Base-by-base conservation (phyloP, 257 asterid species). In the Salvia hispanica region DNA sequence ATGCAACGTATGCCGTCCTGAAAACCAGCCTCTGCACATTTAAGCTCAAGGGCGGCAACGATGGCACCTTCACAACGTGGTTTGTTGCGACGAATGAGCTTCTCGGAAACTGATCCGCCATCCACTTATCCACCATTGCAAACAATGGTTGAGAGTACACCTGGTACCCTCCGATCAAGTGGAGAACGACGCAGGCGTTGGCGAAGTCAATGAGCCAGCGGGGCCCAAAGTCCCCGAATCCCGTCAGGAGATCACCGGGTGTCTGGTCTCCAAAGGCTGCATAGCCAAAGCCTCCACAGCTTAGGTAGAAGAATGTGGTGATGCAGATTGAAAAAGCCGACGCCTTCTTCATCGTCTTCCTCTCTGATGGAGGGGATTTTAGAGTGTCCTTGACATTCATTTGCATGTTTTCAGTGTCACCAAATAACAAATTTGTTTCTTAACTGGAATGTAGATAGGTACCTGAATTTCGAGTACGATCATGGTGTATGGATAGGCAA, bases 381-480 rank as follows among this genome's bases (percentile, higher is more conserved):
- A 89, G 64, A 2, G 94, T 89, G 42, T 89, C 92, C 92, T 89
- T 52, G 71, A 78, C 18, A 58, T 47, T 6, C 31, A 9, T 56
- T 14, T 0, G 3, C 54, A 28, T 56, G 64, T 28, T 9, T 37
- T 48, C 11, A 66, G 72, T 16, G 25, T 4, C 11, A 2, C 25
- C 39, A 7, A 25, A 25, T 25, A 25, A 21, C 25, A 8, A 1
- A 16, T 0, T 37, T 59, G 44, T 13, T 16, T 51, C 28, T 21
- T 11, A 1, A 63, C 45, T 48, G 37, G 7, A 39, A n/a, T 13
- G 10, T 5, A 40, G 76, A 13, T 76, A 71, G 33, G 43, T 76
- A 88, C 97, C 96, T 91, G 97, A 63, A 91, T 81, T 59, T 91
- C 91, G 28, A 88, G 84, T 66, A 85, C 85, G 72, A 86, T 75